Evolutionary conservation across 371 early-diverging fungal species (phyloP).

Genomic region (Mucor saturninus): DNA sequence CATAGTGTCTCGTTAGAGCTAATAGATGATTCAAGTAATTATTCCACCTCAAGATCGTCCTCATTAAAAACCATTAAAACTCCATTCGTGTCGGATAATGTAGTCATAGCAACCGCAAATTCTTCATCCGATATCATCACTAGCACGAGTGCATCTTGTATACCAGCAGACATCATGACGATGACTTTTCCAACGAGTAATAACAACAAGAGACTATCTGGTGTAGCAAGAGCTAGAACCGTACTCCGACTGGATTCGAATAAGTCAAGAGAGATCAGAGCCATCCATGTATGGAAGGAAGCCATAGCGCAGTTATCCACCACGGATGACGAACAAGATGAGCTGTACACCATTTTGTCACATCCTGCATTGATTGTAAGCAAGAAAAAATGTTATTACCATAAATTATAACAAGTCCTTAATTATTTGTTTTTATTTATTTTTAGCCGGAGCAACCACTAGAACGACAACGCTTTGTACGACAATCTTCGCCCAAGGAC

Average conservation of each 20-base stretch:
- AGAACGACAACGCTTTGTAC: conserved; percentile 30
- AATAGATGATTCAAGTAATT: background rate
- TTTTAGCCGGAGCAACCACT: conserved; percentile 16
- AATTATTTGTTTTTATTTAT: background rate
- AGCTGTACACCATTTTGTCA: conserved; percentile 12
- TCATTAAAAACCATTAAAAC: conserved; percentile 18
- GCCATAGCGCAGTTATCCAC: conserved; percentile 15
- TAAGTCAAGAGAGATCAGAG: conserved; percentile 21
- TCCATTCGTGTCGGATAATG: background rate
- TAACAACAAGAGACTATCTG: conserved; percentile 17
- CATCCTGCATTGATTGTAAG: conserved; percentile 17
- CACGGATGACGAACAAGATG: background rate
- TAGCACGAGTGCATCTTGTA: background rate
- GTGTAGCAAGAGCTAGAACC: conserved; percentile 28
- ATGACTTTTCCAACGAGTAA: conserved; percentile 3
- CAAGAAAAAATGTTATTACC: background rate
- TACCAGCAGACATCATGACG: conserved; percentile 14
- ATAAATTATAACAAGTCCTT: background rate
- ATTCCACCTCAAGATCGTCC: conserved; percentile 22
- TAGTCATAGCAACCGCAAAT: background rate
- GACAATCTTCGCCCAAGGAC: conserved; percentile 23
- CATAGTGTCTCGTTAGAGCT: conserved; percentile 17
- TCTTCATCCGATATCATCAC: background rate
- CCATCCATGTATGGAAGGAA: conserved; percentile 26
- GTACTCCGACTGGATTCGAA: conserved; percentile 22